Percentiles rank a stretch among this genome's conserved stretches.
These are phyloP conservation scores for Pichia exigua DNA, from an alignment of 805 yeast genomes.

Conservation along the genomic window DNA sequence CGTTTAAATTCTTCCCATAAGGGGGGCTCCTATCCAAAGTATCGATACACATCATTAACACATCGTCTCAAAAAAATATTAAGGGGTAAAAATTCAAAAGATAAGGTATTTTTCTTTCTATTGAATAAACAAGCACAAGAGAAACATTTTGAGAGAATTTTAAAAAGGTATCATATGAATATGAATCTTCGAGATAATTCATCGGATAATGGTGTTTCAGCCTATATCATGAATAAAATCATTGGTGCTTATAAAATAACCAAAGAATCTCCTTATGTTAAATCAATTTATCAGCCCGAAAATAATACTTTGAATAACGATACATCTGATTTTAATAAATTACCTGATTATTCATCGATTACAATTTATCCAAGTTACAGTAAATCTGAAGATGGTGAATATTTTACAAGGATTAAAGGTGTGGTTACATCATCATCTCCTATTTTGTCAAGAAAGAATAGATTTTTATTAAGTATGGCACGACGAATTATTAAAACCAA, in stretches of 20 bases:
- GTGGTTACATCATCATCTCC: conserved; percentile 60
- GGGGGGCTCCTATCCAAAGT: background rate
- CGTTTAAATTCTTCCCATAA: conserved; percentile 4
- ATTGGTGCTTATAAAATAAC: conserved; percentile 43
- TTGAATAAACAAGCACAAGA: conserved; percentile 16
- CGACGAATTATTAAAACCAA: conserved; percentile 49
- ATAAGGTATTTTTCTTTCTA: conserved; percentile 23
- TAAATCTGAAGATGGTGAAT: conserved; percentile 30
- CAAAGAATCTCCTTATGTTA: conserved; percentile 41
- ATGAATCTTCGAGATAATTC: background rate
- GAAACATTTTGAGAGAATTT: conserved; percentile 10
- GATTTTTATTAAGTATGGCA: conserved; percentile 59
- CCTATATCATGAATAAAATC: conserved; percentile 33
- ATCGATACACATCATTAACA: background rate
- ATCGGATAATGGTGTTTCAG: conserved; percentile 16
- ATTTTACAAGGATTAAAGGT: conserved; percentile 61
- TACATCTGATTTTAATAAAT: conserved; percentile 12
- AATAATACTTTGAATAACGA: background rate
- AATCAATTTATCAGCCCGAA: conserved; percentile 30
- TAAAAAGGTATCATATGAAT: background rate
- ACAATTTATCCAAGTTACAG: conserved; percentile 53
- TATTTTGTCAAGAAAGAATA: conserved; percentile 59
- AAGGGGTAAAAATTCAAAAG: conserved; percentile 13
- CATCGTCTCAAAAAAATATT: background rate
- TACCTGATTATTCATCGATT: conserved; percentile 55